Evolutionary conservation across 768 basidiomycete species (phyloP).

Genomic region (Tricholoma terreum): DNA sequence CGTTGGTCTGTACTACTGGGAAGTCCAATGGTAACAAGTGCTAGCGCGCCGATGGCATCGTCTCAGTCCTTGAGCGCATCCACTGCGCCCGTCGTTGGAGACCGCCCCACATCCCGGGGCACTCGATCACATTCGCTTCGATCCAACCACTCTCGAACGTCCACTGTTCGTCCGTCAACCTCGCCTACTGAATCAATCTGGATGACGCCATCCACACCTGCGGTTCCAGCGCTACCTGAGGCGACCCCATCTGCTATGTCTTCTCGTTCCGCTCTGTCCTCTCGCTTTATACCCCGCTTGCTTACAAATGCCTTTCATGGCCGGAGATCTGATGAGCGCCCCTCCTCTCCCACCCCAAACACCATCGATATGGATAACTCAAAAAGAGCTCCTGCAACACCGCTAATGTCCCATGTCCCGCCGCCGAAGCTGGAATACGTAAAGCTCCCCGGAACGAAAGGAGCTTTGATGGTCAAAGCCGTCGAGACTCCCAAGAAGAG

Average conservation of each 20-base stretch:
- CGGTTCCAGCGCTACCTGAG: conserved; percentile 22
- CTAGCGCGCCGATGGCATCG: conserved; percentile 24
- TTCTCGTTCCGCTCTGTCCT: conserved; percentile 42
- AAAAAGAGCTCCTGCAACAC: conserved; percentile 29
- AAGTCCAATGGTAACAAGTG: conserved; percentile 2
- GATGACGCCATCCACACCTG: conserved; percentile 17
- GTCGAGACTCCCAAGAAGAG: conserved; percentile 91
- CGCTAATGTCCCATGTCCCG: conserved; percentile 48
- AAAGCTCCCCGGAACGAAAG: conserved; percentile 89
- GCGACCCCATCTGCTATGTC: conserved; percentile 25
- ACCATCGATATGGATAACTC: conserved; percentile 39
- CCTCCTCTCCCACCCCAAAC: conserved; percentile 34
- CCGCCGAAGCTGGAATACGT: conserved; percentile 89
- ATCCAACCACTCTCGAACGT: conserved; percentile 31
- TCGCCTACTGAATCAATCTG: conserved; percentile 23
- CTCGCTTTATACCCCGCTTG: conserved; percentile 69
- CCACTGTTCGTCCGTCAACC: conserved; percentile 25
- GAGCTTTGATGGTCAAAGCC: conserved; percentile 77
- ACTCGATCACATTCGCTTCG: conserved; percentile 42
- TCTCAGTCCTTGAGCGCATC: conserved; percentile 16
- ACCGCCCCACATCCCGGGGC: conserved; percentile 25
- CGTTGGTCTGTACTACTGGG: conserved; percentile 72
- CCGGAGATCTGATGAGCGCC: conserved; percentile 58
- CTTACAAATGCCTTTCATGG: conserved; percentile 60
- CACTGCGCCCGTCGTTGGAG: conserved; percentile 26